Conservation (phyloP, 1,139 yeast species). For the Geotrichum klebahnii region DNA sequence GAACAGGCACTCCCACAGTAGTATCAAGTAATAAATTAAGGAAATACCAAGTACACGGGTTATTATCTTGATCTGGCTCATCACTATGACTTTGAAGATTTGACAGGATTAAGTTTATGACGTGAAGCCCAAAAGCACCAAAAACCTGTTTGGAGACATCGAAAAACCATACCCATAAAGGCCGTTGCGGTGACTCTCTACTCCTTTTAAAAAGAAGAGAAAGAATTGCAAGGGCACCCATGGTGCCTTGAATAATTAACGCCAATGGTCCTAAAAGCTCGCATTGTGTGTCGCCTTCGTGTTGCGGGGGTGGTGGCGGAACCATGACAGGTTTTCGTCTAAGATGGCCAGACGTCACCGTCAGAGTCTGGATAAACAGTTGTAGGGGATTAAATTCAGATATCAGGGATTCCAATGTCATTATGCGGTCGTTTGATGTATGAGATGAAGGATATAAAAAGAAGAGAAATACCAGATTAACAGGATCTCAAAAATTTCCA, state of each 20-base stretch:
- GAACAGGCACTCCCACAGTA: conserved; percentile 86
- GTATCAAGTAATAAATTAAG: conserved; percentile 84
- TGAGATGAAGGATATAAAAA: neutral
- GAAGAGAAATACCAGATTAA: neutral
- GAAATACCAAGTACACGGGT: conserved; percentile 69
- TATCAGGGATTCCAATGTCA: conserved; percentile 1
- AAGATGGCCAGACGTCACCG: neutral
- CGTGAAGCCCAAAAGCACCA: conserved; percentile 82
- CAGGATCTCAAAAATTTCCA: neutral
- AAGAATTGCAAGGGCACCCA: conserved; percentile 74
- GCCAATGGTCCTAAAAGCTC: conserved; percentile 46
- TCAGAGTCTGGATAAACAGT: neutral
- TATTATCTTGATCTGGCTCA: conserved; percentile 37
- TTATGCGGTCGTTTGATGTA: no score
- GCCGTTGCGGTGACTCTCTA: conserved; percentile 77
- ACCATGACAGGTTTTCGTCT: conserved; percentile 4
- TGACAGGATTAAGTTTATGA: conserved; percentile 63
- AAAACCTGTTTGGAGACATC: conserved; percentile 87
- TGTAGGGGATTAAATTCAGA: neutral
- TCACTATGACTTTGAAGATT: conserved; percentile 27
- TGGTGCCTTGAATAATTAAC: conserved; percentile 39
- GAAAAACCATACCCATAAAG: conserved; percentile 83
- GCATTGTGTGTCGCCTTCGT: conserved; percentile 31
- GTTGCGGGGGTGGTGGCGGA: conserved; percentile 9
- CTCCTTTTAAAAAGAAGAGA: conserved; percentile 71